Conservation (phyloP, 257 asterid species). For the Sherardia arvensis region DNA sequence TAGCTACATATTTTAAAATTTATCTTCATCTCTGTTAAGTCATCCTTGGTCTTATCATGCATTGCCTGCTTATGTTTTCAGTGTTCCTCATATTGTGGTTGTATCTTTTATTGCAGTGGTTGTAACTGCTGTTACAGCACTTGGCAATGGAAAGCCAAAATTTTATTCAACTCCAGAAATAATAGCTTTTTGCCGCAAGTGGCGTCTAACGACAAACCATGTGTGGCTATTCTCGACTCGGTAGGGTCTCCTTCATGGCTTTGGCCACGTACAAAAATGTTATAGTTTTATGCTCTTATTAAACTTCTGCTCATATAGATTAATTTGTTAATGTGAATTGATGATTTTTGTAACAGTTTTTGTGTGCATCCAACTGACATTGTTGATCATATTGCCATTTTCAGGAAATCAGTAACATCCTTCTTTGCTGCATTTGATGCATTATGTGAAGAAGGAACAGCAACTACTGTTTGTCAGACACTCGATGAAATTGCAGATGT, state of each 20-base stretch:
- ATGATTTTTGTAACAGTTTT: not conserved
- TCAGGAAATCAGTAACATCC: constrained; percentile 81
- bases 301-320: not conserved
- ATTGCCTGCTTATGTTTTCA: not conserved
- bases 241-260: constrained; percentile 25
- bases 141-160: constrained; percentile 87
- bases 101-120: constrained; percentile 51
- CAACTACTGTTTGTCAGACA: constrained; percentile 76
- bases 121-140: constrained; percentile 89
- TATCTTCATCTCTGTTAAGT: not conserved
- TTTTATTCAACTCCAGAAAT: constrained; percentile 89
- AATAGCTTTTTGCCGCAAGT: constrained; percentile 79
- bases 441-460: constrained; percentile 96
- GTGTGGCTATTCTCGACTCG: constrained; percentile 95
- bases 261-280: not conserved
- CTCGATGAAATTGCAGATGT: constrained; percentile 90
- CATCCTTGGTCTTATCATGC: not conserved
- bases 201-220: constrained; percentile 93
- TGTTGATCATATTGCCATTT: constrained; percentile 3
- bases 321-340: too few species aligned
- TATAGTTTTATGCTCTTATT: not conserved
- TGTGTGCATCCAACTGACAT: not conserved
- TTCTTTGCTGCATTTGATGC: constrained; percentile 93
- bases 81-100: not conserved
- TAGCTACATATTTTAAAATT: not conserved